phyloP scores from a whole-genome alignment of 176 grass and related monocot species.

The Triticum aestivum region IWGSC_CS_RefSeq_v2.1 NC_057805.1:97736793-97737292 shows the following conservation, averaged over 20 bases:
- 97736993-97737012: constrained; percentile 19
- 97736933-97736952: not conserved
- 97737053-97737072: not conserved
- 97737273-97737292: too few relatives aligned
- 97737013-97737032: not conserved
- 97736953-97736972: constrained; percentile 4
- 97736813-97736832: not conserved
- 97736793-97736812: not conserved
- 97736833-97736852: not conserved
- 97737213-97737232: too few relatives aligned
- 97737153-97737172: too few relatives aligned
- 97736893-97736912: not conserved
- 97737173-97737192: too few relatives aligned
- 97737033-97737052: not conserved
- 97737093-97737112: not conserved
- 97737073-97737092: not conserved
- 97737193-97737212: too few relatives aligned
- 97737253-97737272: too few relatives aligned
- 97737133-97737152: too few relatives aligned
- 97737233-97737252: too few relatives aligned
- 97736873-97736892: constrained; percentile 37
- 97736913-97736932: not conserved
- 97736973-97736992: not conserved
- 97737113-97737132: not conserved
- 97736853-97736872: constrained; percentile 8